Evolutionary conservation across 768 basidiomycete genomes (phyloP).

Genomic region (Sutorius australiensis): DNA sequence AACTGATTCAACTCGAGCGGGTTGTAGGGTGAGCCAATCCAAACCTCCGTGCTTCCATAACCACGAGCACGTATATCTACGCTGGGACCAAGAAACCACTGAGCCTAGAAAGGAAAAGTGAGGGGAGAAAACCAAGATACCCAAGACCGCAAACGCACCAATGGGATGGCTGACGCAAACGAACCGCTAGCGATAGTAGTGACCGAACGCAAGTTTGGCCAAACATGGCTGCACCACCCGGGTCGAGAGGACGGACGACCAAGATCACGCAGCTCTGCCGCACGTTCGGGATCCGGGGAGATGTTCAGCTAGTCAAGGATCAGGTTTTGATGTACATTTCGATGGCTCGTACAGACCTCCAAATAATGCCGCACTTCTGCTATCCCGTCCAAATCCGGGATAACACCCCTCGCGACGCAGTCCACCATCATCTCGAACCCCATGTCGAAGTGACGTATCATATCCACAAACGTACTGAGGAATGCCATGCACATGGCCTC

Average conservation of each 20-base stretch:
- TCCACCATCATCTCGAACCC: constrained; percentile 10
- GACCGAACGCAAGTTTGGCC: constrained; percentile 13
- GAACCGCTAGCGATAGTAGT: constrained; percentile 7
- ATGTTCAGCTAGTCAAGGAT: not conserved
- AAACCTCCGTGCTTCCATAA: constrained; percentile 6
- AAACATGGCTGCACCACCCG: constrained; percentile 11
- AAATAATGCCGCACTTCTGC: constrained; percentile 2
- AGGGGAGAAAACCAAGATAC: not conserved
- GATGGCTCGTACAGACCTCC: not conserved
- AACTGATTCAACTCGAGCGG: constrained; percentile 8
- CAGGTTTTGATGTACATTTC: not conserved
- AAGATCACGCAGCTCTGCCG: constrained; percentile 8
- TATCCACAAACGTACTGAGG: constrained; percentile 10
- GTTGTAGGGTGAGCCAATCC: constrained; percentile 7
- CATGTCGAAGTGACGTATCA: constrained; percentile 7
- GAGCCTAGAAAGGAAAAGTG: constrained; percentile 3
- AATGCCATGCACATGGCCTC: constrained; percentile 4
- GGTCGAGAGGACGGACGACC: constrained; percentile 12
- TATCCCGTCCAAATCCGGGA: constrained; percentile 6
- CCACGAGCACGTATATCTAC: not conserved
- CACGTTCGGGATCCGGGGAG: constrained; percentile 2
- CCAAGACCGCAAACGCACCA: not conserved
- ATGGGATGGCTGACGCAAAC: constrained; percentile 8
- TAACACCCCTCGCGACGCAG: constrained; percentile 9
- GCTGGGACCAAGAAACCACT: constrained; percentile 11